Base-by-base conservation (phyloP, 1,139 yeast genomes). In the Lodderomyces margitis region DNA sequence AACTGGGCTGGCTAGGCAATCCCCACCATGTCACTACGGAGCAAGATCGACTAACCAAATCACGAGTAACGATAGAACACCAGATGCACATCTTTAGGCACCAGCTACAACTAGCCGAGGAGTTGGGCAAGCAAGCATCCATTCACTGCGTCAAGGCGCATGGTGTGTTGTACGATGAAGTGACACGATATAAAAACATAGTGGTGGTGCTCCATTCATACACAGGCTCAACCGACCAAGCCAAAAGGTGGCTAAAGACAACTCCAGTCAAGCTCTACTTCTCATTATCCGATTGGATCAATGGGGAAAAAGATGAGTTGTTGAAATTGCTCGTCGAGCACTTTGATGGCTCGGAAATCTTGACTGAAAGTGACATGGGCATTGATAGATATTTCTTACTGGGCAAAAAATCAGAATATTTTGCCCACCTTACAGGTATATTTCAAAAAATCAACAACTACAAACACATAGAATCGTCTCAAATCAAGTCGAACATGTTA, bases 61-160 rank as follows among this genome's bases (percentile, higher is more conserved):
- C 74, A 46, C 64, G 69, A 44, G 91, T 87, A 0, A 55, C 56
- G 1, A 62, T 87, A 61, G 68, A 62, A 0, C 98, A 92, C 58
- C 98, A 92, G 56, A 45, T 59, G 15, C 47, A 43, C 0, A 58
- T 92, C 0, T 72, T 89, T 36, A 52, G 55, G 3, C 51, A 56
- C 2, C 86, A 83, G 48, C 57, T 88, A 19, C 53, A 58, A 2
- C 45, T 87, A 10, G 95, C 96, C 0, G 57, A 62, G 12, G 58
- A 66, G 31, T 52, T 65, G 15, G 44, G 59, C 0, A 58, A 76
- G 16, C 80, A 87, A 0, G 78, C 86, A 0, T 87, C 96, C 1
- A 50, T 92, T 0, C 98, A 92, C 56, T 86, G 91, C 50, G 98
- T 92, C 2, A 85, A 83, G 51, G 80, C 85, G 7, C 91, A 83